Conservation (phyloP, 805 yeast genomes). For the Zygoascus ofunaensis region DNA sequence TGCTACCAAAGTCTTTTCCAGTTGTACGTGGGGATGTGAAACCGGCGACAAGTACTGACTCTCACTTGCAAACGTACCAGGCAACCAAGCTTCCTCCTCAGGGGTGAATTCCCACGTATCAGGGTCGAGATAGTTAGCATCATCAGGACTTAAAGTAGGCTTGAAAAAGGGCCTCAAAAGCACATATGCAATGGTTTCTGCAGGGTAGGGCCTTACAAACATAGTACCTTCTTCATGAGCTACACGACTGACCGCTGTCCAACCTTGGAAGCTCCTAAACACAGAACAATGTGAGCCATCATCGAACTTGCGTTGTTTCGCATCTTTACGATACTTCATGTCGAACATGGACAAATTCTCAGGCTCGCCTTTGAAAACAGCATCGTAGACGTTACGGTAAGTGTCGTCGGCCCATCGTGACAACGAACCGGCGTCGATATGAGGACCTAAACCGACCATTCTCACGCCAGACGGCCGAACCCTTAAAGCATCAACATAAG, state of each 20-base stretch:
- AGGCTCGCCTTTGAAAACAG: constrained; percentile 33
- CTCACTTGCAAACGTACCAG: constrained; percentile 28
- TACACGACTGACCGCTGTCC: constrained; percentile 34
- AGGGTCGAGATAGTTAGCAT: constrained; percentile 2
- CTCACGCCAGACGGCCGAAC: constrained; percentile 33
- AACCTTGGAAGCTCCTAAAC: constrained; percentile 39
- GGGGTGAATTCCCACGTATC: neutral
- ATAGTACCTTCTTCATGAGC: constrained; percentile 36
- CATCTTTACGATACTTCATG: constrained; percentile 28
- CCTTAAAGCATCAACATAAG: constrained; percentile 38
- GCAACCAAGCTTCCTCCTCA: constrained; percentile 11
- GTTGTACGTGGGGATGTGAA: constrained; percentile 32
- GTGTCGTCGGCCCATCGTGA: constrained; percentile 39
- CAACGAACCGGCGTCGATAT: constrained; percentile 34
- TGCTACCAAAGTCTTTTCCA: constrained; percentile 27
- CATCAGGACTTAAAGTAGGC: constrained; percentile 21
- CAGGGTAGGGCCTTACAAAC: constrained; percentile 31
- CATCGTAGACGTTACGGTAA: constrained; percentile 30
- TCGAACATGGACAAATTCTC: constrained; percentile 37
- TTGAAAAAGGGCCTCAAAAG: constrained; percentile 35
- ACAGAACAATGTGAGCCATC: constrained; percentile 25
- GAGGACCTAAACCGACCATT: constrained; percentile 29
- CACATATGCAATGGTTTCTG: constrained; percentile 32
- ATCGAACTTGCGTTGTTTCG: constrained; percentile 28
- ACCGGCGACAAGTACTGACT: constrained; percentile 25